Percentiles rank a stretch among this genome's conserved stretches.
phyloP scores from a whole-genome alignment of 2,329 filamentous ascomycete genomes.

The Drechslera avenae region DNA sequence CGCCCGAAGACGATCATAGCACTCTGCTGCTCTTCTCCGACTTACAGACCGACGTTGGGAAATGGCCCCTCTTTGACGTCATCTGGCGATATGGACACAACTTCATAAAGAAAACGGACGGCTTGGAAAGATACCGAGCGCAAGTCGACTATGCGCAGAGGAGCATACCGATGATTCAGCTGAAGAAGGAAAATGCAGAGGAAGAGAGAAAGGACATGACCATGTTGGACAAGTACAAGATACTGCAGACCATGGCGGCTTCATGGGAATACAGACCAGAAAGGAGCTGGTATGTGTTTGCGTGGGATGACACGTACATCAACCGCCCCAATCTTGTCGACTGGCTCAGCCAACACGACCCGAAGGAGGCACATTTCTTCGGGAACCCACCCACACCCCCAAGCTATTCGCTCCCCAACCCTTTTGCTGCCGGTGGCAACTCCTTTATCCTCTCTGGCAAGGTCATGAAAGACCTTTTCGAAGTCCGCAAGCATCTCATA shows the following conservation, averaged over 20 bases:
- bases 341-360: constrained; percentile 59
- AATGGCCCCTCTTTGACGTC: constrained; percentile 47
- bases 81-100: constrained; percentile 37
- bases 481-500: constrained; percentile 50
- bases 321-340: constrained; percentile 59
- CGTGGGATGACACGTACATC: constrained; percentile 64
- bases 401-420: constrained; percentile 39
- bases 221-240: constrained; percentile 48
- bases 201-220: constrained; percentile 28
- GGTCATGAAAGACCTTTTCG: constrained; percentile 52
- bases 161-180: constrained; percentile 33
- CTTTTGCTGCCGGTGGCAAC: constrained; percentile 59
- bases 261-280: constrained; percentile 49
- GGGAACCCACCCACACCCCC: constrained; percentile 48
- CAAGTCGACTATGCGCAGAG: constrained; percentile 38
- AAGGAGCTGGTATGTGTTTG: constrained; percentile 64
- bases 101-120: constrained; percentile 36
- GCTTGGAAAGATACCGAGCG: constrained; percentile 46
- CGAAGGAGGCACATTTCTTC: constrained; percentile 56
- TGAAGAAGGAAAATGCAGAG: constrained; percentile 23
- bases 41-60: constrained; percentile 40
- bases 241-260: constrained; percentile 44
- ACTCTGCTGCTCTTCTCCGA: constrained; percentile 49
- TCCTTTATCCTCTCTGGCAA: constrained; percentile 59
- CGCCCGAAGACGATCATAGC: constrained; percentile 38